Evolutionary conservation across 495 filamentous ascomycete genomes (phyloP).

Genomic region (Sabuloglossum arenarium): DNA sequence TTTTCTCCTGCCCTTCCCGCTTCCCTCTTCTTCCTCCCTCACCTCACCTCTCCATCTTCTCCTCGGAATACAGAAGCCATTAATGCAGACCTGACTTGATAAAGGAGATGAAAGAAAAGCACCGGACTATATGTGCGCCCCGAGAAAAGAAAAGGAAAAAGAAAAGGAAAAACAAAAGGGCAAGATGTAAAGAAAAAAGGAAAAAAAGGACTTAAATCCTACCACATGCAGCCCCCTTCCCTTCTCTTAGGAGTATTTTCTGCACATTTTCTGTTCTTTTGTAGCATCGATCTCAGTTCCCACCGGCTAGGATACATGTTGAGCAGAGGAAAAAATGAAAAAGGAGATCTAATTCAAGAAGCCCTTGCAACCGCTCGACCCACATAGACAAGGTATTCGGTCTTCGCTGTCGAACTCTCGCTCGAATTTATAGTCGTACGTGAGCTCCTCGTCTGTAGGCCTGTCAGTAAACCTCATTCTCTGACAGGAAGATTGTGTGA

Average conservation of each 20-base stretch:
- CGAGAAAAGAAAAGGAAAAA: neutral
- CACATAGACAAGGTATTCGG: constrained; percentile 91
- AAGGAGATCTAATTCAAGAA: constrained; percentile 60
- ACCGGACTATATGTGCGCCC: too few species aligned
- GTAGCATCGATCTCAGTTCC: too few species aligned
- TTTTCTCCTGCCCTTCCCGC: too few species aligned
- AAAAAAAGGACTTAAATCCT: neutral
- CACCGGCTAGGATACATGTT: too few species aligned
- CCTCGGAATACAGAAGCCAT: too few species aligned
- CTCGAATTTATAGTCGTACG: constrained; percentile 99
- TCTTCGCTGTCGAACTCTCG: constrained; percentile 86
- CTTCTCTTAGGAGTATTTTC: too few species aligned
- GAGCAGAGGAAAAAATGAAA: neutral
- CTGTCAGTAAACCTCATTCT: neutral
- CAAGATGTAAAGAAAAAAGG: neutral
- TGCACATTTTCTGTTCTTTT: too few species aligned
- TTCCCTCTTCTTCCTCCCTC: too few species aligned
- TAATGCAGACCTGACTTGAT: neutral
- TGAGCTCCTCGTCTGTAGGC: constrained; percentile 77
- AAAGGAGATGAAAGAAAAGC: neutral
- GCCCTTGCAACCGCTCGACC: constrained; percentile 87
- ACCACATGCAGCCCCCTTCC: too few species aligned
- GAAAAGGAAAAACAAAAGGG: neutral
- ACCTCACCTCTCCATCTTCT: too few species aligned
- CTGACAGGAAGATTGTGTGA: neutral